phyloP scores from a whole-genome alignment of 495 filamentous ascomycete genomes.

The Penicillium subrubescens region DNA sequence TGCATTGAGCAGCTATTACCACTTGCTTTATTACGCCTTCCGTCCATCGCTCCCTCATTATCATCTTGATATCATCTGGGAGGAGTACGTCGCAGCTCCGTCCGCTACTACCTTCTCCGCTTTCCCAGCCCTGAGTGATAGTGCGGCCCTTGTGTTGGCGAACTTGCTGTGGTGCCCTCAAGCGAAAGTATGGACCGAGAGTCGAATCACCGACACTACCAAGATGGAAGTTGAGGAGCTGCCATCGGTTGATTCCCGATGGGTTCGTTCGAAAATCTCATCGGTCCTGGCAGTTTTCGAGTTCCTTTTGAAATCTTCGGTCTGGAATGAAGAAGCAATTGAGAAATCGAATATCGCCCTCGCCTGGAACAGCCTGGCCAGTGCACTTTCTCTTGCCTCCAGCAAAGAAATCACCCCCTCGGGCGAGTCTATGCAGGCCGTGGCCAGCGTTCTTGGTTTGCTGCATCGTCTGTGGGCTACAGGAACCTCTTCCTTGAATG shows the following conservation, averaged over 20 bases:
- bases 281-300: slow-evolving; percentile 66
- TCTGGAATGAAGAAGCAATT: slow-evolving; percentile 52
- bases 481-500: slow-evolving; percentile 43
- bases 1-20: slow-evolving; percentile 70
- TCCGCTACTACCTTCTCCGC: slow-evolving; percentile 38
- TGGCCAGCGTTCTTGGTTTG: slow-evolving; percentile 68
- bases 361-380: slow-evolving; percentile 71
- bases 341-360: slow-evolving; percentile 45
- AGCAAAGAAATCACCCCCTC: slow-evolving; percentile 90
- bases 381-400: slow-evolving; percentile 72
- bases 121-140: slow-evolving; percentile 39
- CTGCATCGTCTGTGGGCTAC: slow-evolving; percentile 68
- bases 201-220: slow-evolving; percentile 60
- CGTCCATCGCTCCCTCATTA: slow-evolving; percentile 61
- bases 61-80: slow-evolving; percentile 79
- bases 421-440: slow-evolving; percentile 74
- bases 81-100: slow-evolving; percentile 63
- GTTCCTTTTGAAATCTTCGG: slow-evolving; percentile 58
- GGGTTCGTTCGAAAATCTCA: slow-evolving; percentile 73
- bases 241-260: slow-evolving; percentile 77
- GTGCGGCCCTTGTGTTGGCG: slow-evolving; percentile 65
- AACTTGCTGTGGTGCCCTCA: slow-evolving; percentile 68
- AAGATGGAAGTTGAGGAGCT: slow-evolving; percentile 69
- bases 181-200: slow-evolving; percentile 70
- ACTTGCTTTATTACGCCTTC: slow-evolving; percentile 84